Base-by-base conservation (phyloP, 768 basidiomycete genomes). In the Russula sp. region DNA sequence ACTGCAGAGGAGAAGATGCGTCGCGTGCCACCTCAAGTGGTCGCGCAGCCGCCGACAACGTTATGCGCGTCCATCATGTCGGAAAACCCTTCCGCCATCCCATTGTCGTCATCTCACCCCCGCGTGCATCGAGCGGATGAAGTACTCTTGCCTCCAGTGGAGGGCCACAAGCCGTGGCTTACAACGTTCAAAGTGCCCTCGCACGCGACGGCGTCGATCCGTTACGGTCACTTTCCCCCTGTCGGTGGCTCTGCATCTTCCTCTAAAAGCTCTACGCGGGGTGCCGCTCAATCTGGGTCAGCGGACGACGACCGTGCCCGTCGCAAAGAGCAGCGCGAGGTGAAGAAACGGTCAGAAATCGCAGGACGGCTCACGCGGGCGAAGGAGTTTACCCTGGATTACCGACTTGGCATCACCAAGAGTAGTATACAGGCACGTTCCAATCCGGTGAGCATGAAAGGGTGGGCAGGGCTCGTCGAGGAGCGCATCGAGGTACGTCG, bases 381-480 rank as follows among this genome's bases (percentile, higher is more conserved):
- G 0, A 78, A 79, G 42, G 91, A 93, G 70, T 82, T 82, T 1
- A 89, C 82, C 7, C 68, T 93, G 65, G 92, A 92, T 71, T 91
- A 92, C 73, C 79, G 81, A 20, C 73, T 93, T 8, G 88, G 88
- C 3, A 73, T 83, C 32, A 11, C n/a, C 34, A 76, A 75, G 64
- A 70, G 69, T 16, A 63, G 59, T 18, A 60, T 11, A 7, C 70
- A 47, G 36, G 53, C 70, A 32, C 75, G 75, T 50, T 69, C 77
- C 13, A 87, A 84, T 59, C 85, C 90, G 14, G 78, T 81, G 20
- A 81, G 75, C 46, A 63, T 91, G 67, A 87, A 84, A 70, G 90
- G 90, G 0, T 92, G 90, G 88, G 78, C 80, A 14, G 81, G 79
- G 59, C 74, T 93, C 55, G 79, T 88, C 13, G 90, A 94, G 68